Evolutionary conservation across 352 stramenopile species (phyloP).

Genomic region (Pythium brachiatum): DNA sequence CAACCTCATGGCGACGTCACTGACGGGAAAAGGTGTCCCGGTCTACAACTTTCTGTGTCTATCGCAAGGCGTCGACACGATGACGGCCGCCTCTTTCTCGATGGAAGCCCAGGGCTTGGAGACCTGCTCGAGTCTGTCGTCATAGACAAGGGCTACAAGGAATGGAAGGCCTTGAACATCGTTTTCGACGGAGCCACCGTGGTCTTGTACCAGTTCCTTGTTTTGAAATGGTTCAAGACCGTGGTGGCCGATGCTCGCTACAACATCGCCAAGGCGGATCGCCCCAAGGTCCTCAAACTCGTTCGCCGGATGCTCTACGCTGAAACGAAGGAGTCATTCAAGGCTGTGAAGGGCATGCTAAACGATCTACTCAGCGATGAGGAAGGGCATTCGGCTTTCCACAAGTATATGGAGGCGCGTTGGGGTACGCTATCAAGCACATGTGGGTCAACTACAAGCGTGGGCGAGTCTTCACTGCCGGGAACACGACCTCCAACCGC

Average conservation of each 20-base stretch:
- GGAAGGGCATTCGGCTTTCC: not conserved
- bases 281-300: not conserved
- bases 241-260: not conserved
- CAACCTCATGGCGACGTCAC: not conserved
- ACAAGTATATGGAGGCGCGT: not conserved
- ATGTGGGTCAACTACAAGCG: not conserved
- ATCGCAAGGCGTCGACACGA: not conserved
- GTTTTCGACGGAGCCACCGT: not conserved
- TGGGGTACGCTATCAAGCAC: not conserved
- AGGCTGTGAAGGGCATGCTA: not conserved
- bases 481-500: conserved; percentile 1
- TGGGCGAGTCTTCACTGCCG: not conserved
- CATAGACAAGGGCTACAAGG: conserved; percentile 5
- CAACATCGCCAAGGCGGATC: not conserved
- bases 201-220: conserved; percentile 1
- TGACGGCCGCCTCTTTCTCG: not conserved
- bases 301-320: not conserved
- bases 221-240: conserved; percentile 3
- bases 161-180: not conserved
- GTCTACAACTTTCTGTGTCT: not conserved
- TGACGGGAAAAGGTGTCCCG: not conserved
- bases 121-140: not conserved
- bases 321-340: not conserved
- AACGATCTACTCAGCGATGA: not conserved
- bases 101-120: not conserved